phyloP scores from a whole-genome alignment of 352 stramenopile species.

The Globisporangium mamillatum region DNA sequence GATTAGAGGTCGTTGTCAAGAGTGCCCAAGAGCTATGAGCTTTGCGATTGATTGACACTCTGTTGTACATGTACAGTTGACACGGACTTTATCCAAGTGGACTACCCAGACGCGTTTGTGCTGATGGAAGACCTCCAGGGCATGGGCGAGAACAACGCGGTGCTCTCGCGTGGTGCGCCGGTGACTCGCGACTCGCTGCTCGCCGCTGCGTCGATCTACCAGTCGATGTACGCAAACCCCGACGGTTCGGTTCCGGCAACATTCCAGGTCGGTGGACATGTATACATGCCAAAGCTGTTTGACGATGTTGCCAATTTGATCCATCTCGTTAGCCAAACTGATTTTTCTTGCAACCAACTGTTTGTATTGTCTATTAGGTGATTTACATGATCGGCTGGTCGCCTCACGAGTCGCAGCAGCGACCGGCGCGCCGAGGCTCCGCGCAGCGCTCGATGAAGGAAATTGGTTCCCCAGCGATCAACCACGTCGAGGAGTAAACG shows the following conservation, averaged over 20 bases:
- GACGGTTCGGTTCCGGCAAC: slow-evolving; percentile 92
- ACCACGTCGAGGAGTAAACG: slow-evolving; percentile 14
- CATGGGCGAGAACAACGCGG: slow-evolving; percentile 97
- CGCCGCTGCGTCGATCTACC: slow-evolving; percentile 92
- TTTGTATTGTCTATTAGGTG: slow-evolving; percentile 21
- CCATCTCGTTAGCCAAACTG: not conserved
- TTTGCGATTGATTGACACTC: not conserved
- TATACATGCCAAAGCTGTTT: not conserved
- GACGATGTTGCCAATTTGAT: not conserved
- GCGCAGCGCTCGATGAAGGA: slow-evolving; percentile 80
- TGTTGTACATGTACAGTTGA: slow-evolving; percentile 72
- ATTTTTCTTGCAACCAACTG: not conserved
- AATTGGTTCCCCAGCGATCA: slow-evolving; percentile 31
- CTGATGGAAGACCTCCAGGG: slow-evolving; percentile 94
- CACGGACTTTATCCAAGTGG: slow-evolving; percentile 94
- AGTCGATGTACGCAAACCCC: slow-evolving; percentile 88
- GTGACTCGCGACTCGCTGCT: slow-evolving; percentile 92
- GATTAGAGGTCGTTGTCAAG: not conserved
- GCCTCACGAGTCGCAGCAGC: slow-evolving; percentile 93
- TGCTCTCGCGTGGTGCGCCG: slow-evolving; percentile 50
- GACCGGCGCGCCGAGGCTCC: slow-evolving; percentile 83
- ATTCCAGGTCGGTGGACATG: slow-evolving; percentile 67
- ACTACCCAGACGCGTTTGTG: slow-evolving; percentile 93
- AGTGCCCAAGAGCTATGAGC: not conserved
- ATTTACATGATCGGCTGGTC: slow-evolving; percentile 99